These are phyloP conservation scores for Fusarium sp. DNA, from an alignment of 2,329 filamentous ascomycete genomes.

Conservation along the genomic window DNA sequence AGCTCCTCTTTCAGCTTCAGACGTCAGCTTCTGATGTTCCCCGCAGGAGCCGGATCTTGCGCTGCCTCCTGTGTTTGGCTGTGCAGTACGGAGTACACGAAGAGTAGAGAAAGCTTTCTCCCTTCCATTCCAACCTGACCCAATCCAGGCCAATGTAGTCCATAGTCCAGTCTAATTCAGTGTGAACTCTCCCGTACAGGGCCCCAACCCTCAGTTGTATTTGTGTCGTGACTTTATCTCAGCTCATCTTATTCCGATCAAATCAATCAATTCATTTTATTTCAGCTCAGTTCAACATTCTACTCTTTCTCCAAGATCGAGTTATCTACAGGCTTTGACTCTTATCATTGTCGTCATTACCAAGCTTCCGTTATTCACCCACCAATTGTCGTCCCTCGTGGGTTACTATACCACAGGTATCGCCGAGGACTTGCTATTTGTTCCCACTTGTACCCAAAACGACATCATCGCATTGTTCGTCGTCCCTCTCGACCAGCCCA, in stretches of 20 bases:
- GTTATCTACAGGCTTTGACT: not conserved
- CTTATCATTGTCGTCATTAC: not conserved
- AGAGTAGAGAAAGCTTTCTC: conserved; percentile 17
- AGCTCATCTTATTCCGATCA: conserved; percentile 9
- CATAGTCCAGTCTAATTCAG: conserved; percentile 6
- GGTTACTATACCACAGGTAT: conserved; percentile 1
- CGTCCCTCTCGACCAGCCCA: conserved; percentile 21
- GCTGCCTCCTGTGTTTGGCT: not conserved
- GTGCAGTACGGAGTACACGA: too few relatives aligned
- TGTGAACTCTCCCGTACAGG: conserved; percentile 20
- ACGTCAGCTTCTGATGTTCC: conserved; percentile 17
- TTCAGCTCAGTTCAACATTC: not conserved
- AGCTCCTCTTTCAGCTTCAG: too few relatives aligned
- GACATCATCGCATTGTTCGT: conserved; percentile 36
- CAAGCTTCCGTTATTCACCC: not conserved
- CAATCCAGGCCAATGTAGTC: not conserved
- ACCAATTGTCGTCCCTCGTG: conserved; percentile 10
- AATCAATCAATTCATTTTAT: not conserved
- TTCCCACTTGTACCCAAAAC: conserved; percentile 18
- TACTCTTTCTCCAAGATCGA: not conserved
- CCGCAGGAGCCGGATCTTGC: conserved; percentile 2
- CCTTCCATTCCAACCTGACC: conserved; percentile 28
- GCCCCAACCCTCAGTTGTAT: conserved; percentile 14
- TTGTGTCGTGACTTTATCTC: not conserved
- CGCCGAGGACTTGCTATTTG: conserved; percentile 11